A percentile compares a stretch with the other conserved stretches of the same genome.
Conservation (phyloP, 805 yeast species). For the Barnettozyma siamensis region DNA sequence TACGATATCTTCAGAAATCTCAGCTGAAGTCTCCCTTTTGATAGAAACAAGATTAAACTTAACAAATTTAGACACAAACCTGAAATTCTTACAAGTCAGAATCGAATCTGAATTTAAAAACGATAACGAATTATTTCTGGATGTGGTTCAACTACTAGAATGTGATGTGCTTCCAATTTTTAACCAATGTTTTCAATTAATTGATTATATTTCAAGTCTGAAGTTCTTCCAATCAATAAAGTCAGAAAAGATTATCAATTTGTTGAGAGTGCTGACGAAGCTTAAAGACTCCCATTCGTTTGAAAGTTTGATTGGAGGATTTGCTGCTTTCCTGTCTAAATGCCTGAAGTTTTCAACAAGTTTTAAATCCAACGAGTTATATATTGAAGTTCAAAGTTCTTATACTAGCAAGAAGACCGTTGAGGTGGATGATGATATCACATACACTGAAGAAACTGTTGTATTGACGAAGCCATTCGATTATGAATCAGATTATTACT, state of each 20-base stretch:
- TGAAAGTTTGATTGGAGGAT: neutral
- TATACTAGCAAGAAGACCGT: neutral
- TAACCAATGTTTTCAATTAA: constrained; percentile 3
- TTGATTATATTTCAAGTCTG: neutral
- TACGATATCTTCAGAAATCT: neutral
- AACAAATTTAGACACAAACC: constrained; percentile 3
- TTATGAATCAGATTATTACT: constrained; percentile 5
- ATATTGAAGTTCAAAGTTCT: neutral
- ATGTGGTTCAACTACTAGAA: constrained; percentile 4
- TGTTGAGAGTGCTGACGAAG: neutral
- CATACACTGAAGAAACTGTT: neutral
- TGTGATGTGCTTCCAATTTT: constrained; percentile 7
- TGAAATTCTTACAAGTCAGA: constrained; percentile 4
- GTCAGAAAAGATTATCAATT: neutral
- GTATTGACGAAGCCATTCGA: neutral
- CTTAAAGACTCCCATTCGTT: constrained; percentile 1
- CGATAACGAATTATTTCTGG: constrained; percentile 5
- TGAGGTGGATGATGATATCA: neutral
- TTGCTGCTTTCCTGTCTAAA: constrained; percentile 1
- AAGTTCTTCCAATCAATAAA: neutral
- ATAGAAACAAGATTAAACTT: constrained; percentile 3
- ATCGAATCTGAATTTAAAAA: constrained; percentile 5
- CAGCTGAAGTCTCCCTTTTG: neutral
- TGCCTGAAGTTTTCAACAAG: constrained; percentile 2
- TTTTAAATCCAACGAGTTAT: neutral